Conservation (phyloP, 2,329 filamentous ascomycete genomes). For the Nothopassalora personata region DNA sequence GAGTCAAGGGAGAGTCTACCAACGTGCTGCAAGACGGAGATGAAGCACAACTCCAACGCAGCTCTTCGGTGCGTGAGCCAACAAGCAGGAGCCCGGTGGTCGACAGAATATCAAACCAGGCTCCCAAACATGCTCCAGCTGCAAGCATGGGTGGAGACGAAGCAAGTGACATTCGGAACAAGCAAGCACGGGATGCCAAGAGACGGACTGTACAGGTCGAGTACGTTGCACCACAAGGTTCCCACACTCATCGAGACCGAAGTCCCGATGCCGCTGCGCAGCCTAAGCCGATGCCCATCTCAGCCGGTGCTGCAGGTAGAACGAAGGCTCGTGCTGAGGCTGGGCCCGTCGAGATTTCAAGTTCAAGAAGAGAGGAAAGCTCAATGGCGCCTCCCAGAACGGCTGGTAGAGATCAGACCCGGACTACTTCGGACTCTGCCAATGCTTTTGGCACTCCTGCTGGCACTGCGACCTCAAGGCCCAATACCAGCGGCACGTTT, state of each 20-base stretch:
- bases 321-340: constrained; percentile 53
- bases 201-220: constrained; percentile 94
- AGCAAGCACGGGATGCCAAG: constrained; percentile 73
- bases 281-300: constrained; percentile 10
- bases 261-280: constrained; percentile 27
- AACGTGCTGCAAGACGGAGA: constrained; percentile 61
- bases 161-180: constrained; percentile 33
- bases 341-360: constrained; percentile 44
- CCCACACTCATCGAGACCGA: constrained; percentile 67
- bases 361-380: constrained; percentile 24
- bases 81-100: constrained; percentile 44
- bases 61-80: constrained; percentile 85
- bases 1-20: constrained; percentile 78
- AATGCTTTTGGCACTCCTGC: constrained; percentile 30
- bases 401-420: constrained; percentile 45
- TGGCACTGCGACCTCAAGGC: constrained; percentile 51
- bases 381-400: constrained; percentile 33
- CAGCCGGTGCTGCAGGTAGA: constrained; percentile 28
- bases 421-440: constrained; percentile 46
- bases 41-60: constrained; percentile 64
- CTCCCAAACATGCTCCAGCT: constrained; percentile 17
- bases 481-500: constrained; percentile 76
- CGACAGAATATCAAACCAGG: constrained; percentile 11
- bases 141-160: constrained; percentile 22
- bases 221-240: constrained; percentile 86